Evolutionary conservation across 108 stramenopile species (phyloP), one percentile per base, ranked within the genome.

Genomic region (Pseudonitzschia multiseries): DNA sequence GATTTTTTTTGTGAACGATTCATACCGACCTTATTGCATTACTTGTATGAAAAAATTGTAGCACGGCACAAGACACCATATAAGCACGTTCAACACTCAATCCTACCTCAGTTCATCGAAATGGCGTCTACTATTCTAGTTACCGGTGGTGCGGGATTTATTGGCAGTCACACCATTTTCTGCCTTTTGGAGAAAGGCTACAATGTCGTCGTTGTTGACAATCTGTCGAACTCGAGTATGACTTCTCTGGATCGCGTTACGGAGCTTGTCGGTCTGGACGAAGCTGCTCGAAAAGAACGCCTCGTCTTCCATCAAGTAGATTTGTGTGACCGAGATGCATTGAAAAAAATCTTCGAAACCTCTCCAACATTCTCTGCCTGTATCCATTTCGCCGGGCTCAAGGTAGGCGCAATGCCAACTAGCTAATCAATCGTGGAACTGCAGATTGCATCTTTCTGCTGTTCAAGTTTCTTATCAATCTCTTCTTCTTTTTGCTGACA

Each of bases 361-460:
- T 89, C 81, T 54, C 84, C 87, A 42, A 87, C 62, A 12, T 95
- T 98, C 76, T 52, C 84, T 60, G 81, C 93, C 24, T 97, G 96
- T 70, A 93, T 99, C 66, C 98, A 99, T 79, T 99, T 99, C 80
- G 99, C 99, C 0, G 98, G 97, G 18, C 84, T 99, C 33, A 99
- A 99, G 83, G 81, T 82, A 73, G 17, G 29, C 17, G 24, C 44
- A 59, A 51, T 18, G 21, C 20, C 4, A 18, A 56, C 6, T 5
- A 18, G 13, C 12, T 2, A 36, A 6, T 36, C 46, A 18, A 48
- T 10, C 9, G 46, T 2, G 46, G 36, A 36, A 6, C 36, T 5
- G 6, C 36, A 36, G 2, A 4, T 4, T 51, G 28, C 32, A 21
- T 56, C 12, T 48, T 13, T 21, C 54, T 2, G n/a, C n/a, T 26